Conservation (phyloP, 1,284 basidiomycete species). For the Dichomitus squalens region DNA sequence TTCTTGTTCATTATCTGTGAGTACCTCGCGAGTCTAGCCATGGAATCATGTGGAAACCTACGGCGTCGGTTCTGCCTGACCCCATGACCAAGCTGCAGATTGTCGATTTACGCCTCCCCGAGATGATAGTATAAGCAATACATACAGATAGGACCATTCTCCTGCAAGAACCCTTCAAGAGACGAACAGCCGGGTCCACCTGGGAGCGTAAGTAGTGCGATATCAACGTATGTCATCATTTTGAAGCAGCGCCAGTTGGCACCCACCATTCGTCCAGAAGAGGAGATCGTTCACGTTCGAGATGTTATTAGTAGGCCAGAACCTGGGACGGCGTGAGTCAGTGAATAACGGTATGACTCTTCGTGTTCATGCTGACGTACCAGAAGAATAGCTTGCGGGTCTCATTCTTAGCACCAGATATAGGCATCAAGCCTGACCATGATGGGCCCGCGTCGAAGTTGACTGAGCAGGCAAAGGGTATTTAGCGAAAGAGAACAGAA, state of each 20-base stretch:
- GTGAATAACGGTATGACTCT: background rate
- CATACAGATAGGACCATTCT: conserved; percentile 47
- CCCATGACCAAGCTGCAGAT: conserved; percentile 54
- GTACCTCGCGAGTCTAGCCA: background rate
- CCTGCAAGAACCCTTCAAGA: conserved; percentile 51
- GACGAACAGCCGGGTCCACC: conserved; percentile 31
- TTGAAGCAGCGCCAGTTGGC: background rate
- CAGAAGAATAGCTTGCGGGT: conserved; percentile 50
- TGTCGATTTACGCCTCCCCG: background rate
- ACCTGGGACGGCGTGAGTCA: conserved; percentile 30
- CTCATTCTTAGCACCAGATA: conserved; percentile 37
- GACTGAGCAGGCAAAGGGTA: conserved; percentile 27
- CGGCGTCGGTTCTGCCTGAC: conserved; percentile 53
- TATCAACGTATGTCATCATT: background rate
- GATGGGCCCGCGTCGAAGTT: conserved; percentile 44
- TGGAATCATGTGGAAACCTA: conserved; percentile 20
- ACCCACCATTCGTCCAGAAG: conserved; percentile 44
- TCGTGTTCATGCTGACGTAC: conserved; percentile 21
- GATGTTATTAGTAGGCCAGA: conserved; percentile 50
- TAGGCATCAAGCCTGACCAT: conserved; percentile 44
- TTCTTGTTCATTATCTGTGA: conserved; percentile 17
- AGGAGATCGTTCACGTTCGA: conserved; percentile 50
- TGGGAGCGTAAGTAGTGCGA: background rate
- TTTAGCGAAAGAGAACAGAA: conserved; percentile 23
- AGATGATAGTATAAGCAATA: background rate